Evolutionary conservation across 768 basidiomycete genomes (phyloP), one percentile per base, ranked within the genome.

Genomic region (Suillus tomentosus): DNA sequence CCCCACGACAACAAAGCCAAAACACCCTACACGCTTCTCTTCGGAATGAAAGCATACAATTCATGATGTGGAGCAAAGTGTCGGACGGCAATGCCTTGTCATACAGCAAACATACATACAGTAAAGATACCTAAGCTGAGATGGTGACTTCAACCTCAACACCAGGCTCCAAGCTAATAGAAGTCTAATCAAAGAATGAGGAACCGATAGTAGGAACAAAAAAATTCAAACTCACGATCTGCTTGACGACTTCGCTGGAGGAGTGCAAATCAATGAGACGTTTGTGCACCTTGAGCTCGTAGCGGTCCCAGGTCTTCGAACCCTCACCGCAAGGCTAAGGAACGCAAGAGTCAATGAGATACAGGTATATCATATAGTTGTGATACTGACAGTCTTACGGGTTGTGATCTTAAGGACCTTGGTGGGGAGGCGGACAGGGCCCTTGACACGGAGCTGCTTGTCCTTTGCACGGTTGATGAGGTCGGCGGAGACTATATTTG

Each of bases 291-390:
- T 96, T 96, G 82, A 99, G 90, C 82, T 99, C 96, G 82, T 95
- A 99, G 73, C 94, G 89, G 82, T 99, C 97, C 97, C 97, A 99
- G 76, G 97, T 99, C 90, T 99, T 99, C 72, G 97, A 98, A 85
- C 97, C 97, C 82, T 99, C 97, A 94, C 97, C 97, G 76, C 97
- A 99, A 80, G 97, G 93, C 94, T 97, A 72, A 10, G 65, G 27
- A 48, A 22, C 56, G 27, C 3, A 24, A 53, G 56, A 65, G 19
- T 51, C 54, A 64, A 45, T 59, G 66, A 31, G 43, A 62, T 61
- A 4, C 4, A 37, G 17, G 5, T 42, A 42, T 39, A 42, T 11
- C 10, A 58, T 42, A 58, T 1, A 19, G 27, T 31, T 7, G 22
- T 14, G 36, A 22, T 10, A 84, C 92, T 69, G 66, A 95, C 95